phyloP scores from a whole-genome alignment of 768 basidiomycete genomes.

The Omphalotus guepiniiformis region DNA sequence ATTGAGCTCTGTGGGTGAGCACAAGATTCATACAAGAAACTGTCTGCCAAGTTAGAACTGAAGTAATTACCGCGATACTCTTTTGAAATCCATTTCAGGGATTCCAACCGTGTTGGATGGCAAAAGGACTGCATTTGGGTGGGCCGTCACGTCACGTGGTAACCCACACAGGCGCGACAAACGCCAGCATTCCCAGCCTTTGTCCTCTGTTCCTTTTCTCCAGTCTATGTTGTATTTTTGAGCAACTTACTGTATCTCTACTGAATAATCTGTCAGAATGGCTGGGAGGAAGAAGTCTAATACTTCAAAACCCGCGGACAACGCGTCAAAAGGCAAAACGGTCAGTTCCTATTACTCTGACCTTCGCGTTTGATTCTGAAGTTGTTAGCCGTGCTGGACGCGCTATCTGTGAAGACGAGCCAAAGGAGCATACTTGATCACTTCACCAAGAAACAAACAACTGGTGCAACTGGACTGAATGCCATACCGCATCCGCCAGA shows the following conservation, averaged over 20 bases:
- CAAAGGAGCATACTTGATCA: conserved; percentile 25
- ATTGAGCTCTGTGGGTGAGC: conserved; percentile 47
- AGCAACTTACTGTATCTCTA: too few species aligned
- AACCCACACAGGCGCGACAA: neutral
- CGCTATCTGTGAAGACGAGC: neutral
- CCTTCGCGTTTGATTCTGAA: neutral
- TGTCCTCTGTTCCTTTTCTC: neutral
- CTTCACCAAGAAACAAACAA: conserved; percentile 10
- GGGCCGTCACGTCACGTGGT: conserved; percentile 1
- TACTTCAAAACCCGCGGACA: neutral
- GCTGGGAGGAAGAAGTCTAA: conserved; percentile 20
- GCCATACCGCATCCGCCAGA: neutral
- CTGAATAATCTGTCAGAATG: conserved; percentile 24
- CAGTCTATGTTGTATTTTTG: too few species aligned
- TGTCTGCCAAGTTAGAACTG: neutral
- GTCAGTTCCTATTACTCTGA: conserved; percentile 18
- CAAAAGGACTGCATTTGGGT: neutral
- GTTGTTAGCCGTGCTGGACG: neutral
- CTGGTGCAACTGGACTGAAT: neutral
- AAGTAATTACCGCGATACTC: conserved; percentile 37
- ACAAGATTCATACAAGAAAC: neutral
- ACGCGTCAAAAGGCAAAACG: conserved; percentile 14
- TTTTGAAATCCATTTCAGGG: conserved; percentile 28
- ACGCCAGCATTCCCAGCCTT: neutral
- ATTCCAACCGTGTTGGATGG: neutral